phyloP scores from a whole-genome alignment of 192 early-diverging fungal species.

The Rhizoclosmatium sp. region DNA sequence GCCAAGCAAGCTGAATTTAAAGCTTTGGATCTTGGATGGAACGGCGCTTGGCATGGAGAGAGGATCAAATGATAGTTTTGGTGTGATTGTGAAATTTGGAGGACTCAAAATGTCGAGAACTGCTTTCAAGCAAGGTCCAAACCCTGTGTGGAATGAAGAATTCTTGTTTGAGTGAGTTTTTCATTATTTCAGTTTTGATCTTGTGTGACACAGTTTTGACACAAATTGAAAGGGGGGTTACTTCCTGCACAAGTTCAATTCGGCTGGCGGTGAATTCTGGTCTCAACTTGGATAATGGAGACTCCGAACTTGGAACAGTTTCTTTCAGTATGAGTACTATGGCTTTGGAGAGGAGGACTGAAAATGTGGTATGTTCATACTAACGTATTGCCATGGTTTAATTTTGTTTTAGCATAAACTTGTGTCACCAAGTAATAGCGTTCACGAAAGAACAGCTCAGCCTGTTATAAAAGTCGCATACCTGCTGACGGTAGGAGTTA shows the following conservation, averaged over 20 bases:
- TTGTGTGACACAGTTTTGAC: slow-evolving; percentile 3
- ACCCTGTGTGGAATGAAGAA: slow-evolving; percentile 54
- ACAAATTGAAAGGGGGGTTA: slow-evolving; percentile 32
- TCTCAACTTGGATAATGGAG: slow-evolving; percentile 41
- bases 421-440: slow-evolving; percentile 30
- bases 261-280: slow-evolving; percentile 28
- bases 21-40: slow-evolving; percentile 48
- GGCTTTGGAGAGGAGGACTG: slow-evolving; percentile 31
- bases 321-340: slow-evolving; percentile 10
- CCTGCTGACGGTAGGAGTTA: slow-evolving; percentile 31
- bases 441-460: slow-evolving; percentile 1
- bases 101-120: slow-evolving; percentile 52
- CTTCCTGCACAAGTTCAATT: slow-evolving; percentile 42
- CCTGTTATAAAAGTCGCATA: slow-evolving; percentile 44
- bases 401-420: slow-evolving; percentile 40
- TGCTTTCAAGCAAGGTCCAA: slow-evolving; percentile 45
- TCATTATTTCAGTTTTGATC: slow-evolving; percentile 7
- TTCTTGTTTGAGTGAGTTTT: slow-evolving; percentile 45
- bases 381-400: slow-evolving; percentile 18
- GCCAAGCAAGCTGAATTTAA: slow-evolving; percentile 28
- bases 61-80: slow-evolving; percentile 32
- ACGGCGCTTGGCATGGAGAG: slow-evolving; percentile 35
- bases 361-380: slow-evolving; percentile 26
- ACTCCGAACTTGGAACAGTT: slow-evolving; percentile 28
- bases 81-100: slow-evolving; percentile 49